Base-by-base conservation (phyloP, 768 basidiomycete species). In the Leccinum arenicola region DNA sequence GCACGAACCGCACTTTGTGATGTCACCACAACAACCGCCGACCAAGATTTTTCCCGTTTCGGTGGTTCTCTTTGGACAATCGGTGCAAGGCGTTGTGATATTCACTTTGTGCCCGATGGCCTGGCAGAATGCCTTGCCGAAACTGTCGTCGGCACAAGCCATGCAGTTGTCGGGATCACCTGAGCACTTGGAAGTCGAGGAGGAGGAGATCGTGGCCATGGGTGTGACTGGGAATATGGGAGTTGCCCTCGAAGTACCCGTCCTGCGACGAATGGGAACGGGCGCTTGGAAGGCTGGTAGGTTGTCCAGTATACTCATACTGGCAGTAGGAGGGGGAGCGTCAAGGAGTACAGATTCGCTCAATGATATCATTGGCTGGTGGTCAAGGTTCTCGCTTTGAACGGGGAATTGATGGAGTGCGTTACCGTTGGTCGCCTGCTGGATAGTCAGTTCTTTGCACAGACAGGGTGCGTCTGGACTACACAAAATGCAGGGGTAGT, bases 141-240 rank as follows among this genome's bases (percentile, higher is more conserved):
- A 95, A 21, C 82, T 80, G 70, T 95, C 93, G 66, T 90, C 87
- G 4, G 86, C 87, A 69, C 93, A 95, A 4, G 92, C 93, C 54
- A 83, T 71, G 68, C 93, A 95, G 72, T 94, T 93, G 9, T 82
- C 80, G 3, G 93, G 93, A 68, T 95, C 91, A 12, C 93, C 93
- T 17, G 92, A 89, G 72, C 93, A 95, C 35, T 74, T 81, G 57
- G 66, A 65, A 33, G 71, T 58, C 45, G 70, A 62, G 52, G 66
- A 59, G 25, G 65, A 60, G 38, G 74, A 64, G 23, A 74, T 65
- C 53, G 77, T 70, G 48, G 68, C 62, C 33, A 67, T 50, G 25
- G 73, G 67, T 19, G 81, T 76, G 47, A 81, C 72, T 9, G 84
- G 81, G 70, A 89, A 90, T 36, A 89, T 73, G 12, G 82, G 73